Base-by-base conservation (phyloP, 2,329 filamentous ascomycete genomes). In the Achaetomium macrosporum region DNA sequence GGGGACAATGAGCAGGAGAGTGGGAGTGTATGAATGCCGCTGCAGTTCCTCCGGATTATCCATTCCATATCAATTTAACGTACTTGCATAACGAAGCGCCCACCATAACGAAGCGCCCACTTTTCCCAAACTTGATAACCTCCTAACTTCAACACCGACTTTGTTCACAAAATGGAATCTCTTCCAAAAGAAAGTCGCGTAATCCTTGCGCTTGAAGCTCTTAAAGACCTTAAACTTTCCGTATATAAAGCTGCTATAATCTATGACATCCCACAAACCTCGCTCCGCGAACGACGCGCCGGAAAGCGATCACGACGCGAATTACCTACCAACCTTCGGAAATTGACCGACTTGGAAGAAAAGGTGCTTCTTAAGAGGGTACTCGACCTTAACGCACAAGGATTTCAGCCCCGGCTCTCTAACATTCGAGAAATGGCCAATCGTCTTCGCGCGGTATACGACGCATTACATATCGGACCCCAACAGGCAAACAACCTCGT, bases 341-440 rank as follows among this genome's bases (percentile, higher is more conserved):
- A 47, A 43, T 43, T 50, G 30, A 50, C 29, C 29, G 39, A 50
- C 39, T 36, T 42, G 10, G 47, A 42, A 39, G 36, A 39, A 39
- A 39, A 39, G 8, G 36, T 39, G 13, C 36, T 39, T 17, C 36
- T 39, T 39, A 16, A 39, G 36, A 39, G 15, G 36, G 15, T 39
- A 39, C 36, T 17, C 36, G n/a, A 39, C 36, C 13, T 39, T 39
- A 9, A 17, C 16, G 36, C 36, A 16, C 36, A 9, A 39, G 36
- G 2, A 39, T 39, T 39, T 39, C 36, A 17, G 36, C 36, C 36
- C 36, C 36, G 36, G 36, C 36, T 39, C 36, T 39, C 36, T 16
- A 16, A 39, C 16, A 39, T 39, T 39, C 36, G 15, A 39, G 9
- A 39, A n/a, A 39, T 39, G 36, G 36, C 36, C n/a, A 16, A 39